Evolutionary conservation across 148 eudicot species (phyloP).

Genomic region (Camellia granthamiana): DNA sequence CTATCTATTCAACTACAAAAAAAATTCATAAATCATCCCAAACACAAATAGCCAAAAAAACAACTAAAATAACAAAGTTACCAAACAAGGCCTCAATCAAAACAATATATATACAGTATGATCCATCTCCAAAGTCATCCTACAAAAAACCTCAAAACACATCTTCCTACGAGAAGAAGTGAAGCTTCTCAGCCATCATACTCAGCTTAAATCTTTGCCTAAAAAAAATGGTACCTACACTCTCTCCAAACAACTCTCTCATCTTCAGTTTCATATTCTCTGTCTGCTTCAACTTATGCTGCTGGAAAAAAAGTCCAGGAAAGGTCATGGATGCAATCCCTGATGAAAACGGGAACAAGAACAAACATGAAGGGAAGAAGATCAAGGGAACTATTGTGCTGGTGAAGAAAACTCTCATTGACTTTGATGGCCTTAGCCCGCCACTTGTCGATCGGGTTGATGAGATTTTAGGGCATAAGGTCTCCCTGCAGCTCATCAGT

Average conservation of each 20-base stretch:
- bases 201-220: background rate
- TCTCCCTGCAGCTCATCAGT: slow-evolving; percentile 54
- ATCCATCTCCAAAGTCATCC: background rate
- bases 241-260: background rate
- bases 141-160: background rate
- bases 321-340: background rate
- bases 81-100: background rate
- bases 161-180: background rate
- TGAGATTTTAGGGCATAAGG: slow-evolving; percentile 33
- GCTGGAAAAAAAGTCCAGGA: background rate
- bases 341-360: slow-evolving; percentile 1
- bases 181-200: background rate
- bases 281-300: background rate
- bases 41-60: too few species aligned
- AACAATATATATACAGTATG: background rate
- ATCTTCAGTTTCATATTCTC: background rate
- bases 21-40: too few species aligned
- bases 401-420: slow-evolving; percentile 52
- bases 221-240: slow-evolving; percentile 3
- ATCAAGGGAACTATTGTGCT: slow-evolving; percentile 44
- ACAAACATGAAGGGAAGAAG: slow-evolving; percentile 7
- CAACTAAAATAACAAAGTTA: too few species aligned
- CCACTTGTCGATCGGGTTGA: slow-evolving; percentile 31
- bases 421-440: slow-evolving; percentile 30
- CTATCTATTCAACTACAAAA: too few species aligned